Conservation (phyloP, 805 yeast genomes). For the Torulaspora indica region DNA sequence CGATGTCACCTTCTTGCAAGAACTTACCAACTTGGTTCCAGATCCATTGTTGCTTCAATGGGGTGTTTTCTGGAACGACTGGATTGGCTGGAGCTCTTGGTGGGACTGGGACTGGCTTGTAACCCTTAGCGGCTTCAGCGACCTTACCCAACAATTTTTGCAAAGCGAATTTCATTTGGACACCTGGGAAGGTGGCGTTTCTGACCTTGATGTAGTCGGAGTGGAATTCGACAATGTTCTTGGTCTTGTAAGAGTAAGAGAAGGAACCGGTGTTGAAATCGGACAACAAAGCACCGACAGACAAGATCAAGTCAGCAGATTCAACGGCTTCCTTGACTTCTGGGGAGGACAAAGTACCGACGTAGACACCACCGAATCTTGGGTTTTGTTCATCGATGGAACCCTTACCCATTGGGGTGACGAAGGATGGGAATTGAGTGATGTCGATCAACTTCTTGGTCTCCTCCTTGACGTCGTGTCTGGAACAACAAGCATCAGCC, state of each 20-base stretch:
- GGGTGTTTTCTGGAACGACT: conserved; percentile 42
- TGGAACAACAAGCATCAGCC: conserved; percentile 82
- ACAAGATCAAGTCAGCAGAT: conserved; percentile 65
- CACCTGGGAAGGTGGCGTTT: conserved; percentile 65
- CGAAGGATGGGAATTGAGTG: conserved; percentile 76
- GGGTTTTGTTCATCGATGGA: conserved; percentile 66
- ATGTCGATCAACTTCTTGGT: conserved; percentile 55
- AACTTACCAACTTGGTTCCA: conserved; percentile 63
- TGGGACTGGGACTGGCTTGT: conserved; percentile 55
- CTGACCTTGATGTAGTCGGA: conserved; percentile 68
- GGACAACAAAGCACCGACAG: conserved; percentile 78
- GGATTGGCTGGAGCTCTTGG: conserved; percentile 43
- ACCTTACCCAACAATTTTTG: conserved; percentile 41
- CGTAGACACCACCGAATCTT: conserved; percentile 79
- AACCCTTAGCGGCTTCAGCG: conserved; percentile 39
- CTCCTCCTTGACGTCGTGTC: conserved; percentile 67
- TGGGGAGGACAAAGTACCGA: conserved; percentile 73
- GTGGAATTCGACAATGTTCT: conserved; percentile 73
- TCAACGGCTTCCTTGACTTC: conserved; percentile 70
- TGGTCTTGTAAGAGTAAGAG: conserved; percentile 69
- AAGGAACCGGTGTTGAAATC: conserved; percentile 90
- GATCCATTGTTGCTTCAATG: conserved; percentile 60
- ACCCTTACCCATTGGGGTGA: conserved; percentile 90
- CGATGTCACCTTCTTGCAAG: conserved; percentile 61
- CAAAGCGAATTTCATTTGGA: conserved; percentile 60